Base-by-base conservation (phyloP, 1,284 basidiomycete species). In the Coriolopsis trogii region DNA sequence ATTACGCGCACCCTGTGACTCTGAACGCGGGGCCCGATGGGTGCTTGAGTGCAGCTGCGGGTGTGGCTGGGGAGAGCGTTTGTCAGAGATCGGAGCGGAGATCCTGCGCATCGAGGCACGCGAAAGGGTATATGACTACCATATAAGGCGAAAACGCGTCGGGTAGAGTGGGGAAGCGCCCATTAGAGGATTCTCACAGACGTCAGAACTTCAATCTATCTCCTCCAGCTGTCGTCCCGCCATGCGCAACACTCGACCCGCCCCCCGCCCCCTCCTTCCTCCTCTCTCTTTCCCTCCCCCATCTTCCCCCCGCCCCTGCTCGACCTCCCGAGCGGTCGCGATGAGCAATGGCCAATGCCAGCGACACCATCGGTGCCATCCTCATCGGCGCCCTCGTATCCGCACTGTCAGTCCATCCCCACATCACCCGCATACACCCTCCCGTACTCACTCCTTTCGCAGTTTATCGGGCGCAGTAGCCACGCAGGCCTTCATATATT, bases 181-280 rank as follows among this genome's bases (percentile, higher is more conserved):
- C 46, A 33, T 46, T 40, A 13, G 25, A 12, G 36, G 31, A 29
- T 51, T 59, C 57, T 53, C 57, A 56, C 53, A 41, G 28, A 55
- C 51, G 57, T 55, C 57, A 59, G 45, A 46, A 46, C 33, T 37
- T 48, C 48, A 59, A 56, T 59, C 57, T 56, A 59, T 59, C 57
- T 46, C 41, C 15, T 46, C 46, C 25, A 30, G 41, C 51, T 51
- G 48, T 51, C 48, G n/a, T 28, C 20, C 46, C 20, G 31, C 50
- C 28, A 31, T 36, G 41, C 37, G 28, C 15, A 20, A 15, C 16
- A 21, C 48, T 26, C 37, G 47, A 33, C 50, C 51, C 50, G 33
- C 29, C 50, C 44, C 43, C 25, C 41, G 46, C 44, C 49, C 47
- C 43, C 41, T 28, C 40, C 18, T 20, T 26, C 20, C 39, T 16